A percentile compares a stretch with the other conserved stretches of the same genome.
These are phyloP conservation scores for Leucaena leucocephala DNA, from an alignment of 306 rosid genomes.

Conservation along the genomic window DNA sequence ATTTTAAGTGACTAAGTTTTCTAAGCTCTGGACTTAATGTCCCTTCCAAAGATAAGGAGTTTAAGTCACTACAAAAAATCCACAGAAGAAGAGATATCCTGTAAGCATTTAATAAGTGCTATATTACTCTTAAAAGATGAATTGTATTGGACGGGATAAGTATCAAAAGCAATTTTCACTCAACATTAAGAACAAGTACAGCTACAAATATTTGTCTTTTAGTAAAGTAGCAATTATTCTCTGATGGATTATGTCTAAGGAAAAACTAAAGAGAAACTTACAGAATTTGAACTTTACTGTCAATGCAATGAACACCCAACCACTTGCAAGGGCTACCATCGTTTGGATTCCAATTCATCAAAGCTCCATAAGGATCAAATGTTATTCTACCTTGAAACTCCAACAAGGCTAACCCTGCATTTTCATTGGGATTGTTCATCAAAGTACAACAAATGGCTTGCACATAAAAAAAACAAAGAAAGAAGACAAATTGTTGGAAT, in stretches of 20 bases:
- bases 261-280: slow-evolving; percentile 46
- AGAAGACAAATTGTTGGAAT: slow-evolving; percentile 22
- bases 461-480: neutral
- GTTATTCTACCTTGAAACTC: slow-evolving; percentile 60
- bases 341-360: slow-evolving; percentile 71
- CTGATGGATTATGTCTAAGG: slow-evolving; percentile 23
- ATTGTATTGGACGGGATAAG: neutral
- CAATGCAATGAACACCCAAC: slow-evolving; percentile 72
- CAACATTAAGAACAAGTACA: neutral
- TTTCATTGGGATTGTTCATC: slow-evolving; percentile 27
- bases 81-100: slow-evolving; percentile 30
- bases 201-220: neutral
- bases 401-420: slow-evolving; percentile 70
- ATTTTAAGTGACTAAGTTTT: slow-evolving; percentile 64
- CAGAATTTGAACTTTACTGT: slow-evolving; percentile 71
- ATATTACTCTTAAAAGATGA: neutral
- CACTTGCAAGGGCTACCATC: slow-evolving; percentile 74
- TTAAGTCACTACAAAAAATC: slow-evolving; percentile 61
- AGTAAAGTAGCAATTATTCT: neutral
- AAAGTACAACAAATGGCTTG: slow-evolving; percentile 29
- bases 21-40: slow-evolving; percentile 82
- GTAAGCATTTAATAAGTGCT: slow-evolving; percentile 21
- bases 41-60: slow-evolving; percentile 70
- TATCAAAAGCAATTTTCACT: slow-evolving; percentile 2
- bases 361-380: slow-evolving; percentile 67